Evolutionary conservation across 352 stramenopile species (phyloP).

Genomic region (Peronospora belbahrii): DNA sequence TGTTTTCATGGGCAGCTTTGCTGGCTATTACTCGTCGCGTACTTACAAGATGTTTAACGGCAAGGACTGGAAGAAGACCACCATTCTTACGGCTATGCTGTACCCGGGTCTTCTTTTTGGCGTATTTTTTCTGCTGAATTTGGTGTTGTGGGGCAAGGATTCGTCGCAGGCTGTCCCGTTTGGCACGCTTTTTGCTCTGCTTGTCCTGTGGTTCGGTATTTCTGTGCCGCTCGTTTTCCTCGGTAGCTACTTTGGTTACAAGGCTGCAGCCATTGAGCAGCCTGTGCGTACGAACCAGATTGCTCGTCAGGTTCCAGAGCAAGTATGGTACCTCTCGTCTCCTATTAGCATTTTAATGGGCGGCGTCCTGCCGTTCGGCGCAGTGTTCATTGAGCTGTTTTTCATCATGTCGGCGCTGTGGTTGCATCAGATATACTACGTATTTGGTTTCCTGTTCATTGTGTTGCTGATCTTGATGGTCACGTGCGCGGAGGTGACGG

Average conservation of each 20-base stretch:
- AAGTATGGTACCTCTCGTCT: conserved; percentile 94
- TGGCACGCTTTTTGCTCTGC: conserved; percentile 93
- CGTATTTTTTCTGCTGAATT: conserved; percentile 95
- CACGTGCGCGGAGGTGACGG: conserved; percentile 97
- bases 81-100: conserved; percentile 91
- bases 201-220: conserved; percentile 97
- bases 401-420: conserved; percentile 99
- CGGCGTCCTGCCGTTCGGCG: conserved; percentile 98
- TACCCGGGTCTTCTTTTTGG: conserved; percentile 91
- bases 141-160: conserved; percentile 88
- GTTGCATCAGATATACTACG: conserved; percentile 99
- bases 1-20: conserved; percentile 96
- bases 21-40: conserved; percentile 93
- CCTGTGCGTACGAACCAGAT: conserved; percentile 89
- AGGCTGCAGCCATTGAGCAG: conserved; percentile 77
- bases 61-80: conserved; percentile 97
- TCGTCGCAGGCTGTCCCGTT: conserved; percentile 91
- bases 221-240: conserved; percentile 97
- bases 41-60: conserved; percentile 98
- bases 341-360: conserved; percentile 93
- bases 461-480: conserved; percentile 96
- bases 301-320: conserved; percentile 87
- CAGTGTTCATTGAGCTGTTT: conserved; percentile 99
- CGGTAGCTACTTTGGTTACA: conserved; percentile 95
- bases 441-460: conserved; percentile 99